phyloP scores from a whole-genome alignment of 2,329 filamentous ascomycete species.

The Colletotrichum agaves region DNA sequence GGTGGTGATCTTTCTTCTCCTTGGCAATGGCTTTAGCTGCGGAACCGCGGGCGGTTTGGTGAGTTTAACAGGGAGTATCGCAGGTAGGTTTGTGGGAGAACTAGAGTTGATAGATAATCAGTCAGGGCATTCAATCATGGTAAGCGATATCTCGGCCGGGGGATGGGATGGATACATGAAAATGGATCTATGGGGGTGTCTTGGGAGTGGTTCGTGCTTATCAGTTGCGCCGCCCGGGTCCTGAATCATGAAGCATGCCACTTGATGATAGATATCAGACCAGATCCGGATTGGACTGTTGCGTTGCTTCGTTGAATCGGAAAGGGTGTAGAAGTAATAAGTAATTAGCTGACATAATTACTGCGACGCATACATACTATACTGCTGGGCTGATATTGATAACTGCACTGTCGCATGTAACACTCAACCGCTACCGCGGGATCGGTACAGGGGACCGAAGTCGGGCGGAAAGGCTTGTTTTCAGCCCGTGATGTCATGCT shows the following conservation, averaged over 20 bases:
- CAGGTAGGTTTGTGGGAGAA: background rate
- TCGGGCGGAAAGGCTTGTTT: conserved; percentile 26
- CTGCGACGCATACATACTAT: background rate
- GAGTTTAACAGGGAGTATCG: background rate
- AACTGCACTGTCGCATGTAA: background rate
- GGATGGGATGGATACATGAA: background rate
- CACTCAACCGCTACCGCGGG: background rate
- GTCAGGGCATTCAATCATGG: background rate
- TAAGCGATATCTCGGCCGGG: background rate
- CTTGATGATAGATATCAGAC: conserved; percentile 7
- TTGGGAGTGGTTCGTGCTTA: conserved; percentile 29
- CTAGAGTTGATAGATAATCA: no score
- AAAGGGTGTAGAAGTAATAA: no score
- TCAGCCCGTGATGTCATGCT: conserved; percentile 25
- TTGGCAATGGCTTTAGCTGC: background rate
- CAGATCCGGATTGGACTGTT: conserved; percentile 2
- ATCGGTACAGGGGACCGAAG: background rate
- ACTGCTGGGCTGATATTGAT: background rate
- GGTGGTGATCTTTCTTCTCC: background rate
- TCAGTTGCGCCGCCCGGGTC: conserved; percentile 5
- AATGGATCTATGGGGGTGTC: conserved; percentile 6
- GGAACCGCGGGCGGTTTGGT: background rate
- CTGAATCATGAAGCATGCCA: conserved; percentile 28
- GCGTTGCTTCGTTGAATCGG: no score
- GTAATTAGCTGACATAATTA: background rate